Conservation (phyloP, 257 asterid species). For the Osmanthus fragrans region DNA sequence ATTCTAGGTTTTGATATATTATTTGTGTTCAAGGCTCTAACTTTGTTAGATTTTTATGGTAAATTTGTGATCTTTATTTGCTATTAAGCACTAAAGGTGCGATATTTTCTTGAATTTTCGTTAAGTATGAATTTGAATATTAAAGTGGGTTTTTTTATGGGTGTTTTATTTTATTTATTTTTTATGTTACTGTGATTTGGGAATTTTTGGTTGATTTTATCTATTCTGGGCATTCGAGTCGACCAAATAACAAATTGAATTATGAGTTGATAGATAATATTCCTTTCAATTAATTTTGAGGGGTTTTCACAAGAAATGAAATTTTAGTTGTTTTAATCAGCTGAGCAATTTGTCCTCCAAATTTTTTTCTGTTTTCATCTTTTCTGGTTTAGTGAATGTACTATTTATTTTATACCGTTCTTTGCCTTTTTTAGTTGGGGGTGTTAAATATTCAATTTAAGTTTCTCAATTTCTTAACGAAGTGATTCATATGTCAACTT, state of each 20-base stretch:
- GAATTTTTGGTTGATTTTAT: conserved; percentile 15
- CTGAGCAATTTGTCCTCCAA: not conserved
- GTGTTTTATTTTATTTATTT: not conserved
- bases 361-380: not conserved
- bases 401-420: conserved; percentile 1
- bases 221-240: conserved; percentile 23
- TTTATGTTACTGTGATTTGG: not conserved
- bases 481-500: conserved; percentile 1
- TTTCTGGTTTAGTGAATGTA: conserved; percentile 4
- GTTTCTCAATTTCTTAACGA: not conserved
- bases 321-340: conserved; percentile 9
- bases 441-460: too few relatives aligned
- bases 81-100: not conserved
- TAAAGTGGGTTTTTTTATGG: conserved; percentile 17
- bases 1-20: not conserved
- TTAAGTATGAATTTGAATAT: not conserved
- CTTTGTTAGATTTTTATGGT: not conserved
- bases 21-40: not conserved
- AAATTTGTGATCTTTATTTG: not conserved
- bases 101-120: not conserved
- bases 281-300: conserved; percentile 4
- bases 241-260: conserved; percentile 28
- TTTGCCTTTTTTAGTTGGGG: not conserved
- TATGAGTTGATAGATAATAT: conserved; percentile 7
- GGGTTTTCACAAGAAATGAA: conserved; percentile 14